Evolutionary conservation across 805 yeast species (phyloP).

Genomic region (Yarrowia sp.): DNA sequence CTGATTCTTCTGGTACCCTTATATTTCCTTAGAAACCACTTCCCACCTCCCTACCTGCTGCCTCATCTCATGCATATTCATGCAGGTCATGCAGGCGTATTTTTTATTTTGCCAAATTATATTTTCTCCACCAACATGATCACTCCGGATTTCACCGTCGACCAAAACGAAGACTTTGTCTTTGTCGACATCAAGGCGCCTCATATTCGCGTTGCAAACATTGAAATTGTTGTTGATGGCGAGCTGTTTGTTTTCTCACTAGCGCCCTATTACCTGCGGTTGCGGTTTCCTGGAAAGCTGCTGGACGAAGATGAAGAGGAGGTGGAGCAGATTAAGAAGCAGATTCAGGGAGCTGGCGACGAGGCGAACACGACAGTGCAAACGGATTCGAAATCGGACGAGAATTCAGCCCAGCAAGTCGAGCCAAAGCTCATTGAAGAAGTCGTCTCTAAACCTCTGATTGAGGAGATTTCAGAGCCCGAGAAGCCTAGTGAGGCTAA

Average conservation of each 20-base stretch:
- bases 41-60: too few species aligned
- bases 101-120: not conserved
- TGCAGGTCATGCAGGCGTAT: too few species aligned
- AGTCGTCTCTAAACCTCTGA: constrained; percentile 10
- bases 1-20: too few species aligned
- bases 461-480: constrained; percentile 40
- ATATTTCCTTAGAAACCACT: too few species aligned
- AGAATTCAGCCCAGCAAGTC: not conserved
- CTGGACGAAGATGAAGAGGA: constrained; percentile 40
- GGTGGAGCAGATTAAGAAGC: not conserved
- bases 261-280: constrained; percentile 81
- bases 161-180: constrained; percentile 73
- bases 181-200: constrained; percentile 64
- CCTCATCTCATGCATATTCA: too few species aligned
- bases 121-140: constrained; percentile 51
- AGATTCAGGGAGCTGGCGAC: not conserved
- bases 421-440: not conserved
- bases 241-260: constrained; percentile 79
- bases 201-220: constrained; percentile 64
- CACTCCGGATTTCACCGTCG: constrained; percentile 77
- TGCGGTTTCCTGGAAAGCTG: constrained; percentile 67
- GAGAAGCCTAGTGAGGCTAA: not conserved
- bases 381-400: not conserved
- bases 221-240: constrained; percentile 76
- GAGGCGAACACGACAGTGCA: not conserved